phyloP scores from a whole-genome alignment of 2,329 filamentous ascomycete genomes.

The Sclerotinia nivalis region DNA sequence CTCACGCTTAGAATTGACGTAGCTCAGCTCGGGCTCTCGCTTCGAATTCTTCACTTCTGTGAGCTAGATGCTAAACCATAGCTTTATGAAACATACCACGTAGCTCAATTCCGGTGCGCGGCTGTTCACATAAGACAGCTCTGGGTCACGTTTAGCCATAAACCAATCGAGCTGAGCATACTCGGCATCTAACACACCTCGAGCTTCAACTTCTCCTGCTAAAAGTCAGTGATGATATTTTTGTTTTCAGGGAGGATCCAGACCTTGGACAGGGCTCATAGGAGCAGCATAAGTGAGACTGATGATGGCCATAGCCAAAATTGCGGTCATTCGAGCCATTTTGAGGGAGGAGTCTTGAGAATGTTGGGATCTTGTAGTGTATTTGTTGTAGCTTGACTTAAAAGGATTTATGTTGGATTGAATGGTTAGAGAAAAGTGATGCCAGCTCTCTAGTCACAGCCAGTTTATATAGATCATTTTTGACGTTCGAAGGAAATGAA shows the following conservation, averaged over 20 bases:
- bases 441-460: not conserved
- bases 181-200: slow-evolving; percentile 1
- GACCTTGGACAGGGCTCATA: not conserved
- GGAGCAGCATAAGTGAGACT: slow-evolving; percentile 4
- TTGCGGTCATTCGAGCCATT: not conserved
- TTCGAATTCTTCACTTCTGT: not conserved
- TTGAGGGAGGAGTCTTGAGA: not conserved
- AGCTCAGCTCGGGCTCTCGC: not conserved
- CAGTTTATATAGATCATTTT: not conserved
- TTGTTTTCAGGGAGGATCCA: not conserved
- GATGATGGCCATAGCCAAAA: not conserved
- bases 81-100: not conserved
- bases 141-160: slow-evolving; percentile 4
- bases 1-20: not conserved
- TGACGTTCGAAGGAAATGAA: not conserved
- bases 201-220: not conserved
- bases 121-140: slow-evolving; percentile 12
- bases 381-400: not conserved
- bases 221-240: not conserved
- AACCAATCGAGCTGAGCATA: slow-evolving; percentile 5
- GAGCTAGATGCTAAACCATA: not conserved
- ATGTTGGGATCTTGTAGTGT: not conserved
- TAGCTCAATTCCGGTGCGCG: not conserved
- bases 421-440: not conserved
- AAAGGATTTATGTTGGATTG: not conserved